These are phyloP conservation scores for Quercus agrifolia DNA, from an alignment of 306 rosid species.

Conservation along the genomic window DNA sequence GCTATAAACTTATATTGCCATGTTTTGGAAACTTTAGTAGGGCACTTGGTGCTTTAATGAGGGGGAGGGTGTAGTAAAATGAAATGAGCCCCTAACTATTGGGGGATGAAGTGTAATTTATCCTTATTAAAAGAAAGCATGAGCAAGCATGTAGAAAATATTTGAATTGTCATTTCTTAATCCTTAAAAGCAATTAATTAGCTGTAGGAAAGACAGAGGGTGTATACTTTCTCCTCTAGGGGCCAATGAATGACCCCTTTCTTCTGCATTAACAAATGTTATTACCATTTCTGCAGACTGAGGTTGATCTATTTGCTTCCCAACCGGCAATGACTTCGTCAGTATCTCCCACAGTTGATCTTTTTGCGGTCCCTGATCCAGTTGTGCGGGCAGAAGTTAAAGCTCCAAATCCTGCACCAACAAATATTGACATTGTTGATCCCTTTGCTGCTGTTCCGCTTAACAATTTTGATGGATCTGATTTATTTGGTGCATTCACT, in stretches of 20 bases:
- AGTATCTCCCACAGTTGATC: conserved; percentile 60
- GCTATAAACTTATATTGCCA: background rate
- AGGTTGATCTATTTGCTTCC: conserved; percentile 76
- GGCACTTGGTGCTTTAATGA: background rate
- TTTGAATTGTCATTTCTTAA: background rate
- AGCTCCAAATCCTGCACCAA: conserved; percentile 39
- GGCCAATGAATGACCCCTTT: background rate
- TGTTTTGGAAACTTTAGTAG: background rate
- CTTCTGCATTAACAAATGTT: conserved; percentile 2
- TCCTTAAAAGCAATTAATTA: background rate
- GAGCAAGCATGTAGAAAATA: background rate
- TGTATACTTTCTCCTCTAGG: background rate
- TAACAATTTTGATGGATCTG: conserved; percentile 77
- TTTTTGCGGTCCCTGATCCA: conserved; percentile 63
- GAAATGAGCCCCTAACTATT: background rate
- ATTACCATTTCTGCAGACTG: conserved; percentile 42
- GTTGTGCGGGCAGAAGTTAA: conserved; percentile 57
- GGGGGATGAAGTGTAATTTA: background rate
- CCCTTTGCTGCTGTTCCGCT: conserved; percentile 93
- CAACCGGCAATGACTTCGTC: conserved; percentile 56
- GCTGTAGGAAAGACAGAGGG: background rate
- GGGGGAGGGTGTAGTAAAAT: background rate
- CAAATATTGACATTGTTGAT: conserved; percentile 50
- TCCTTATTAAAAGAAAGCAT: background rate
- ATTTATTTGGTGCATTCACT: conserved; percentile 68